Conservation (phyloP, 768 basidiomycete species). For the Pholiota microspora region DNA sequence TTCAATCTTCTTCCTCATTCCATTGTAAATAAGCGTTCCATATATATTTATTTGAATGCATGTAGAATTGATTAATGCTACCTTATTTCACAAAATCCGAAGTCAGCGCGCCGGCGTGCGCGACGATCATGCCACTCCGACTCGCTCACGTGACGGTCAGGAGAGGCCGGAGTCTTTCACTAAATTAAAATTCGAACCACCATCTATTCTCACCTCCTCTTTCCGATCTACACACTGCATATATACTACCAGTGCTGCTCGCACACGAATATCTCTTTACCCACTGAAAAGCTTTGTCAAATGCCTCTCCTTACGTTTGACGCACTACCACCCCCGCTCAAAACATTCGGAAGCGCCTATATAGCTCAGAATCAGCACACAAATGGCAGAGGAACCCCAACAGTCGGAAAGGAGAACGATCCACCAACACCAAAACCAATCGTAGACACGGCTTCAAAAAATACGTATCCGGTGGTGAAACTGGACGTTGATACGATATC, state of each 20-base stretch:
- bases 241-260: too few relatives aligned
- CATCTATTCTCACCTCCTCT: not conserved
- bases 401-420: too few relatives aligned
- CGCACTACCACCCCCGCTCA: not conserved
- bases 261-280: not conserved
- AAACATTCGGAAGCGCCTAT: not conserved
- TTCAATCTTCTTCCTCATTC: too few relatives aligned
- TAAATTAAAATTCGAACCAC: not conserved
- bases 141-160: not conserved
- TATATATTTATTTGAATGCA: not conserved
- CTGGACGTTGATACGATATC: conserved; percentile 54
- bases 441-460: conserved; percentile 1
- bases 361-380: not conserved
- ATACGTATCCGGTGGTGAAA: conserved; percentile 31
- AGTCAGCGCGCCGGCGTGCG: too few relatives aligned
- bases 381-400: not conserved
- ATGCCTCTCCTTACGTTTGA: not conserved
- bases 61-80: too few relatives aligned
- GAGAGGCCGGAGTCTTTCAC: not conserved
- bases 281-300: not conserved
- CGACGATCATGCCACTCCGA: not conserved
- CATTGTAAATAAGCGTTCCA: too few relatives aligned
- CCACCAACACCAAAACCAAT: too few relatives aligned
- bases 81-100: too few relatives aligned
- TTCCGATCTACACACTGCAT: not conserved